These are phyloP conservation scores for Wickerhamiella spandovensis DNA, from an alignment of 805 yeast species.

Conservation along the genomic window DNA sequence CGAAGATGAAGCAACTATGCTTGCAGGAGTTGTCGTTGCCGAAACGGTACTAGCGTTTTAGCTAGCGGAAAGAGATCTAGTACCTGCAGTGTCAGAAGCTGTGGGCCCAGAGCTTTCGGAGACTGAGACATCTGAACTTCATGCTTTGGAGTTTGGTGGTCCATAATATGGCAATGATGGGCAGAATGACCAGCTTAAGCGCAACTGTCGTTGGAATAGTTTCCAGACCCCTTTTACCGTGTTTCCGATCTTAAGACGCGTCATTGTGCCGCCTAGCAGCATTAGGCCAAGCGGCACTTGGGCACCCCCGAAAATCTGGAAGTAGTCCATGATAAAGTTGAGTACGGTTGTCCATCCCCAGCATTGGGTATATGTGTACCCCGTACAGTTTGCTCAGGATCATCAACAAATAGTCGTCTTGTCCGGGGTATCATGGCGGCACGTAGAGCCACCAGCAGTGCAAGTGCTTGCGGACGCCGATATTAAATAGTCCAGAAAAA, in stretches of 20 bases:
- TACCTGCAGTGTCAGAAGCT: too few species aligned
- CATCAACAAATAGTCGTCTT: conserved; percentile 46
- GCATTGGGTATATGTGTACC: conserved; percentile 58
- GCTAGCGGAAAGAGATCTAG: too few species aligned
- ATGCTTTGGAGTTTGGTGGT: conserved; percentile 44
- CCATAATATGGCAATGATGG: conserved; percentile 65
- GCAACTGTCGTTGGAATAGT: conserved; percentile 45
- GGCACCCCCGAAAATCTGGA: conserved; percentile 71
- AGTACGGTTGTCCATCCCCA: conserved; percentile 72
- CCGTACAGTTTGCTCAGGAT: conserved; percentile 29
- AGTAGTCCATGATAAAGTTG: conserved; percentile 71
- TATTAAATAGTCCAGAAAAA: conserved; percentile 53
- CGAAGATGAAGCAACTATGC: too few species aligned
- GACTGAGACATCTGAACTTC: too few species aligned
- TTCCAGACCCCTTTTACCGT: conserved; percentile 54
- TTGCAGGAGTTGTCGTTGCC: too few species aligned
- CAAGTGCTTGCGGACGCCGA: conserved; percentile 65
- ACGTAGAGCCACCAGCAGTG: conserved; percentile 50
- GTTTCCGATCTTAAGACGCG: conserved; percentile 47
- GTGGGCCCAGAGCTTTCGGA: too few species aligned
- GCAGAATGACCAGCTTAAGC: conserved; percentile 52
- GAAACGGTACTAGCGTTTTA: too few species aligned
- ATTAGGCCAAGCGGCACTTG: conserved; percentile 79
- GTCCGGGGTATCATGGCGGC: conserved; percentile 79
- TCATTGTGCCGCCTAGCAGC: conserved; percentile 75